Evolutionary conservation across 148 eudicot species (phyloP).

Genomic region (Rheum nobile): DNA sequence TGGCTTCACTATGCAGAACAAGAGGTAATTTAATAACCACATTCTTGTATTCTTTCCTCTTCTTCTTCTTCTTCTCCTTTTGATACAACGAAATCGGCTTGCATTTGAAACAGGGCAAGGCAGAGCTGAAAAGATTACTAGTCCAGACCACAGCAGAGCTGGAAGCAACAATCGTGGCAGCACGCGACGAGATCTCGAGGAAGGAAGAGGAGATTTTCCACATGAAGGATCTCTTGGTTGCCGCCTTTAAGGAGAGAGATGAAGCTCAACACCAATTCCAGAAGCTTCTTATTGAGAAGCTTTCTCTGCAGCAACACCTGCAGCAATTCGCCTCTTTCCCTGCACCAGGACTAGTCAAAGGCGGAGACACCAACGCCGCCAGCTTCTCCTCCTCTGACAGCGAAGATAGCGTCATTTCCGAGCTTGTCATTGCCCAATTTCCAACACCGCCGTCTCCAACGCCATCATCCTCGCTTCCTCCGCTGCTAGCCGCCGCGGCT

Average conservation of each 20-base stretch:
- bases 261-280: constrained; percentile 57
- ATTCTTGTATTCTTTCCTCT: not conserved
- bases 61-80: not conserved
- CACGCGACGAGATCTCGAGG: constrained; percentile 68
- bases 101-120: constrained; percentile 29
- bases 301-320: constrained; percentile 32
- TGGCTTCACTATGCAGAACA: constrained; percentile 36
- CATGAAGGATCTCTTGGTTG: constrained; percentile 37
- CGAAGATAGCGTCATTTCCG: constrained; percentile 19
- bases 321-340: constrained; percentile 7
- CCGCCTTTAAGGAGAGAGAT: constrained; percentile 54
- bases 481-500: constrained; percentile 19
- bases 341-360: not conserved
- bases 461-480: constrained; percentile 14
- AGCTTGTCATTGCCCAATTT: not conserved
- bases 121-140: constrained; percentile 52
- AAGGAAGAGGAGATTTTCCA: constrained; percentile 64
- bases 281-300: constrained; percentile 33
- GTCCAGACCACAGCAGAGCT: constrained; percentile 63
- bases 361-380: constrained; percentile 12
- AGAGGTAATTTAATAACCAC: constrained; percentile 16
- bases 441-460: not conserved
- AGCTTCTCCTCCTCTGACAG: constrained; percentile 22
- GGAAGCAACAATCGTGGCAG: constrained; percentile 48
- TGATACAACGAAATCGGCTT: not conserved